Evolutionary conservation across 768 basidiomycete species (phyloP).

Genomic region (Chiua virens): DNA sequence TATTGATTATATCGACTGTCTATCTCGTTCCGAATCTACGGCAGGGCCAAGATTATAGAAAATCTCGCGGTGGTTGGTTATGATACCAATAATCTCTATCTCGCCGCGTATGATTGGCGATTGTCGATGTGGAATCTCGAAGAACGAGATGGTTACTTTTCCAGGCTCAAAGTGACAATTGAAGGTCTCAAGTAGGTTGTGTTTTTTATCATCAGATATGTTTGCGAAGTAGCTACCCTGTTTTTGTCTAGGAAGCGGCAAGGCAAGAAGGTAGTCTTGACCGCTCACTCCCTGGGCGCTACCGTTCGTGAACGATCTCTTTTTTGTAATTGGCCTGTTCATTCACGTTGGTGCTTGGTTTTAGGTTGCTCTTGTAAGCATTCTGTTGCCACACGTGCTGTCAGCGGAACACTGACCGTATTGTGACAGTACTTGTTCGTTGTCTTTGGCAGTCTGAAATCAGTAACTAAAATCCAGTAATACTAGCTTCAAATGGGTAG

Average conservation of each 20-base stretch:
- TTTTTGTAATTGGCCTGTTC: not conserved
- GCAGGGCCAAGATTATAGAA: constrained; percentile 88
- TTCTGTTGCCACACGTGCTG: not conserved
- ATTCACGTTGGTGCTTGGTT: constrained; percentile 40
- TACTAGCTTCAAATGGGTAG: constrained; percentile 92
- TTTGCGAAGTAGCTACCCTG: not conserved
- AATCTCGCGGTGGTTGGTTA: constrained; percentile 93
- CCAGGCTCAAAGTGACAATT: constrained; percentile 74
- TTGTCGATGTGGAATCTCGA: constrained; percentile 89
- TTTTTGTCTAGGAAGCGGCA: constrained; percentile 53
- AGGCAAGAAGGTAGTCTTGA: constrained; percentile 77
- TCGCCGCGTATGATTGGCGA: constrained; percentile 92
- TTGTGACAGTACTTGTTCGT: constrained; percentile 79
- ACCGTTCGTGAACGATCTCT: constrained; percentile 47
- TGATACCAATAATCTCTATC: constrained; percentile 83
- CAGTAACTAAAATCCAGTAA: constrained; percentile 5
- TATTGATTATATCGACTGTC: not conserved
- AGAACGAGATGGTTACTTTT: constrained; percentile 87
- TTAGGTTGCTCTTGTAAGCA: constrained; percentile 47
- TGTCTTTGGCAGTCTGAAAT: not conserved
- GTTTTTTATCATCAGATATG: not conserved
- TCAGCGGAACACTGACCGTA: constrained; percentile 2
- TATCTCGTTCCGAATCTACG: not conserved
- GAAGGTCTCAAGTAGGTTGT: constrained; percentile 69
- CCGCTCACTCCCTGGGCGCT: constrained; percentile 85